Percentiles rank a stretch among this genome's conserved stretches.
These are phyloP conservation scores for Chrysosporium keratinophilum DNA, from an alignment of 2,329 filamentous ascomycete genomes.

Conservation along the genomic window DNA sequence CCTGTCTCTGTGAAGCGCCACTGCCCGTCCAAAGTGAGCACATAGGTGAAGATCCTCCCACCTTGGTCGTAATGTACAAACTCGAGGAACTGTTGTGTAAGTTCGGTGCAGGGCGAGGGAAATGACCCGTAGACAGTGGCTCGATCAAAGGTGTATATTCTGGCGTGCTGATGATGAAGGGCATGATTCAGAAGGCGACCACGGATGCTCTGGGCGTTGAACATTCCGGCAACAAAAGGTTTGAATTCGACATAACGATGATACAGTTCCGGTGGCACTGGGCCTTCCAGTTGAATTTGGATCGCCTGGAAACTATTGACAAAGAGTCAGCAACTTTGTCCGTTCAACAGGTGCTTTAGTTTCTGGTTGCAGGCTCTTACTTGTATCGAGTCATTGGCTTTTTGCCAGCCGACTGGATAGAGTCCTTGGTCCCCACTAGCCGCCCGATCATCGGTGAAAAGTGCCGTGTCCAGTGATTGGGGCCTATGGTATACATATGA, in stretches of 20 bases:
- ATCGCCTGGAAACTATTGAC: conserved; percentile 74
- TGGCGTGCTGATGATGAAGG: conserved; percentile 77
- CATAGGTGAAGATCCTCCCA: conserved; percentile 80
- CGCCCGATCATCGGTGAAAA: conserved; percentile 82
- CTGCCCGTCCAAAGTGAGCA: conserved; percentile 75
- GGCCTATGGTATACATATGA: conserved; percentile 68
- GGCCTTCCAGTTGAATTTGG: conserved; percentile 77
- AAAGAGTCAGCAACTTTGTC: too few species aligned
- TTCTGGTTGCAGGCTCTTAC: conserved; percentile 37
- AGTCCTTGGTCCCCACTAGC: conserved; percentile 61
- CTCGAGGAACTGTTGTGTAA: conserved; percentile 70
- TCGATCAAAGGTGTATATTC: conserved; percentile 79
- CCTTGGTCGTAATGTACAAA: conserved; percentile 80
- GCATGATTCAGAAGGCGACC: conserved; percentile 74
- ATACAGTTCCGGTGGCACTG: conserved; percentile 69
- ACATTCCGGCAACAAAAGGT: conserved; percentile 83
- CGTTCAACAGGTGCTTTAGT: too few species aligned
- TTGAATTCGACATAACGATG: conserved; percentile 90
- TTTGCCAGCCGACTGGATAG: conserved; percentile 46
- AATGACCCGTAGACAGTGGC: conserved; percentile 64
- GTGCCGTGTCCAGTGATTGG: conserved; percentile 67
- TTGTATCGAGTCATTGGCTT: conserved; percentile 62
- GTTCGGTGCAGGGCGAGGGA: conserved; percentile 54
- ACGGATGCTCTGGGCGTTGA: conserved; percentile 63
- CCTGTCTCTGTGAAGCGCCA: conserved; percentile 91